Conservation (phyloP, 768 basidiomycete species). For the Tephrocybe sp. region DNA sequence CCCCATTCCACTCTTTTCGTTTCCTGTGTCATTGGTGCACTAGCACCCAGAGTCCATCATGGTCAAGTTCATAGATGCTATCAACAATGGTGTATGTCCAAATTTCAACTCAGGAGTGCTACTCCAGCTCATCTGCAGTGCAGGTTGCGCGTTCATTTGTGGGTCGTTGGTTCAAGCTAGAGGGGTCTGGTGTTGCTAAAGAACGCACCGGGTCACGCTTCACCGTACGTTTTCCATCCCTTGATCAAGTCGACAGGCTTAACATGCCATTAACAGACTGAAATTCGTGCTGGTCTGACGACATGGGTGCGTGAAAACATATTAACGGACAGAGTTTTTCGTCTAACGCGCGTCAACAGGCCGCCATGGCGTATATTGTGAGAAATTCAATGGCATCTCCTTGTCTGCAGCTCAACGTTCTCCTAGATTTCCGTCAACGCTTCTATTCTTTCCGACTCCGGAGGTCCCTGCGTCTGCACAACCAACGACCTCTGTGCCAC, state of each 20-base stretch:
- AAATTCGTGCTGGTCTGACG: slow-evolving; percentile 75
- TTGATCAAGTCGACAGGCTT: neutral
- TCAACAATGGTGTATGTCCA: slow-evolving; percentile 28
- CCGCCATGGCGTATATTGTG: slow-evolving; percentile 84
- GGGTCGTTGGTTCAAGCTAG: slow-evolving; percentile 71
- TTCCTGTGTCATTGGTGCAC: slow-evolving; percentile 1
- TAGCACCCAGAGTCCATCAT: slow-evolving; percentile 14
- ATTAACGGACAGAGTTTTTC: neutral
- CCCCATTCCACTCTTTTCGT: neutral
- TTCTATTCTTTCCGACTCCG: slow-evolving; percentile 69
- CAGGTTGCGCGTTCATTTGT: slow-evolving; percentile 46
- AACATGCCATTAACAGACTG: slow-evolving; percentile 45
- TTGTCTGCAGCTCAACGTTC: neutral
- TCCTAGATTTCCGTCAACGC: slow-evolving; percentile 82
- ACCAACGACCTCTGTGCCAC: slow-evolving; percentile 49
- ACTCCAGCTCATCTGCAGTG: neutral
- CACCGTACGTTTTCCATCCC: slow-evolving; percentile 31
- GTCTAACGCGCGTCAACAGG: slow-evolving; percentile 32
- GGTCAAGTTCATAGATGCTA: slow-evolving; percentile 19
- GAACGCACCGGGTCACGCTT: slow-evolving; percentile 66
- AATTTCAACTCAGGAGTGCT: neutral
- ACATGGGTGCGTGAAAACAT: slow-evolving; percentile 60
- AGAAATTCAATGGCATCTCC: slow-evolving; percentile 18
- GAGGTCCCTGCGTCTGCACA: slow-evolving; percentile 80
- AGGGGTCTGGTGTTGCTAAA: slow-evolving; percentile 63